Evolutionary conservation across 495 filamentous ascomycete genomes (phyloP).

Genomic region (Usnea hakonensis): DNA sequence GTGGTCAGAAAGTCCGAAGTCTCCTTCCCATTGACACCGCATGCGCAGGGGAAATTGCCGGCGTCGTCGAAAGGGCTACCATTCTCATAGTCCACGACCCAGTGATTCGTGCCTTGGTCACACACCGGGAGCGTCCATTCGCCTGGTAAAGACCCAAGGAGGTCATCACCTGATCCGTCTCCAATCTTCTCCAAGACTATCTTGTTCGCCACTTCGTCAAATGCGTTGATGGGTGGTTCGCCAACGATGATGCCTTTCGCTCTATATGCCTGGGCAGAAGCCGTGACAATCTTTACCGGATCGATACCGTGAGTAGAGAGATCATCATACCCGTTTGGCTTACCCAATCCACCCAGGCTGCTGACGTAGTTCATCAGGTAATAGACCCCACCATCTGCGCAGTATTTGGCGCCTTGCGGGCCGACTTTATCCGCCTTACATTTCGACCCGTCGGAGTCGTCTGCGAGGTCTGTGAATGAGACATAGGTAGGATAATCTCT

Average conservation of each 20-base stretch:
- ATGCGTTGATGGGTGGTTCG: not conserved
- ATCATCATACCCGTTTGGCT: not conserved
- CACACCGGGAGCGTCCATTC: slow-evolving; percentile 13
- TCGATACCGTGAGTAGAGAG: not conserved
- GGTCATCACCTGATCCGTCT: not conserved
- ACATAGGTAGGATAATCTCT: not conserved
- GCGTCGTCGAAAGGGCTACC: not conserved
- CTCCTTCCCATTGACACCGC: slow-evolving; percentile 6
- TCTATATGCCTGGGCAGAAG: not conserved
- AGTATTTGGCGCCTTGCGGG: not conserved
- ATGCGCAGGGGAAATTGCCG: slow-evolving; percentile 8
- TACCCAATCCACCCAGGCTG: no score
- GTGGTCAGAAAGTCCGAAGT: not conserved
- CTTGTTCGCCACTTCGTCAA: not conserved
- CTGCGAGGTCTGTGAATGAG: not conserved
- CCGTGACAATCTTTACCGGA: not conserved
- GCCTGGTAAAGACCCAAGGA: slow-evolving; percentile 6
- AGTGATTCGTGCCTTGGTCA: slow-evolving; percentile 5
- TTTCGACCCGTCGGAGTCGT: not conserved
- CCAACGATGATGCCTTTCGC: not conserved
- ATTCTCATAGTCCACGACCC: slow-evolving; percentile 1
- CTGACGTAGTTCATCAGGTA: not conserved
- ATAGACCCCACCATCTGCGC: not conserved
- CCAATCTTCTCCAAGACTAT: not conserved
- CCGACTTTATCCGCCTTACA: not conserved